Base-by-base conservation (phyloP, 2,329 filamentous ascomycete species). In the Fusarium sp. region DNA sequence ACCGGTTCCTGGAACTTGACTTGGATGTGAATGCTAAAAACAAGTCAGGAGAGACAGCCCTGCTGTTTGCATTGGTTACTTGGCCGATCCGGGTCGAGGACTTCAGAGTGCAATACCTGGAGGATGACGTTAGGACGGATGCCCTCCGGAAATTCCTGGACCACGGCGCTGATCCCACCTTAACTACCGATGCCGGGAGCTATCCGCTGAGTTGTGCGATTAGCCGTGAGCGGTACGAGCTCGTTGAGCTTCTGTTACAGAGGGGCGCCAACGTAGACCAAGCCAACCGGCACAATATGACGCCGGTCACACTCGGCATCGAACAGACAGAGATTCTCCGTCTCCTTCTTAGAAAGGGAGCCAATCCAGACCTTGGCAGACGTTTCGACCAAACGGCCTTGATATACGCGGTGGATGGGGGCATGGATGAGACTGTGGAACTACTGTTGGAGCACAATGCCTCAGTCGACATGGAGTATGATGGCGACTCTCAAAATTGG, bases 11-110 rank as follows among this genome's bases (percentile, higher is more conserved):
- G n/a, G 38, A 69, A 9, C 47, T 63, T 9, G 29, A 38, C 22
- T 5, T 68, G 2, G 66, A 68, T 8, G 18, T 69, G 6, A 63
- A 69, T 6, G 38, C n/a, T 4, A 47, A 63, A 22, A 40, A 11
- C 2, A 0, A 2, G 5, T 13, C 11, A 5, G 45, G 2, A 25
- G 9, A 3, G 2, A 29, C 66, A 0, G n/a, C 9, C 4, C 8
- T 69, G 1, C 6, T 6, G 11, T 4, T 4, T 8, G 35, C 29
- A 11, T 25, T 40, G 1, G 22, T 20, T 5, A 1, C 9, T 45
- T 10, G 14, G 18, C 8, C 33, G 36, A 4, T 4, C 13, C 22
- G 16, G 54, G 8, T 25, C 3, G 16, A 27, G 9, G 29, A 20
- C 22, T 10, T 5, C 14, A 36, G 3, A 9, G 4, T 20, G 20